A percentile compares a stretch with the other conserved stretches of the same genome.
phyloP scores from a whole-genome alignment of 2,329 filamentous ascomycete species.

The Colletotrichum endophyticum region DNA sequence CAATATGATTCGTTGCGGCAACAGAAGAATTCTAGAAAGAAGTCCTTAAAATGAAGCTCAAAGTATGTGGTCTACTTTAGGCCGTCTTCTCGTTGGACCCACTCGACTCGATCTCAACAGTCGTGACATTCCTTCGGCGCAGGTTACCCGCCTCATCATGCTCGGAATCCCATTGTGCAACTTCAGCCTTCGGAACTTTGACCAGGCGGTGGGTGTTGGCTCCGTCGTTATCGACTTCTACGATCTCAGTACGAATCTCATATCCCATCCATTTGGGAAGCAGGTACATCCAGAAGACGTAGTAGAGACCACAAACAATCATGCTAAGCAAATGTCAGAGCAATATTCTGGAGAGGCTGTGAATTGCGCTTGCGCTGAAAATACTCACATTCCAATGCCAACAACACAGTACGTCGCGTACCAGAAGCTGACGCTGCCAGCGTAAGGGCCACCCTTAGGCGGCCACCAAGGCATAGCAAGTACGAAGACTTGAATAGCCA shows the following conservation, averaged over 20 bases:
- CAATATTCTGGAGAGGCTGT: neutral
- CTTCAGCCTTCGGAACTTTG: conserved; percentile 54
- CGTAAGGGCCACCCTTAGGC: conserved; percentile 61
- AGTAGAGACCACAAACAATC: conserved; percentile 59
- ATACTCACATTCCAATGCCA: conserved; percentile 66
- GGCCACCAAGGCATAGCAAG: conserved; percentile 77
- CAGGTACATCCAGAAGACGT: conserved; percentile 61
- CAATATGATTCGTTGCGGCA: neutral
- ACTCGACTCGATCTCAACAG: neutral
- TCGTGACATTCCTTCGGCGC: conserved; percentile 15
- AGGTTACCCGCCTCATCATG: conserved; percentile 56
- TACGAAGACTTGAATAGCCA: conserved; percentile 64
- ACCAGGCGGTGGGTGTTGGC: conserved; percentile 52
- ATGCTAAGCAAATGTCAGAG: conserved; percentile 40
- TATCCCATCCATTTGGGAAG: conserved; percentile 60
- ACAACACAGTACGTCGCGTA: conserved; percentile 73
- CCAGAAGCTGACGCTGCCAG: conserved; percentile 74
- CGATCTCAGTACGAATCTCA: conserved; percentile 57
- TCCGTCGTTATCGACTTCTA: conserved; percentile 49
- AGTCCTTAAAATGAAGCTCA: neutral
- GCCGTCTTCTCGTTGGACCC: conserved; percentile 6
- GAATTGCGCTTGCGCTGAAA: too few species aligned
- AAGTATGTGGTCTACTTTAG: neutral
- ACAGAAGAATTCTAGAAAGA: neutral
- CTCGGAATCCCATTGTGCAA: conserved; percentile 61